phyloP scores from a whole-genome alignment of 2,329 filamentous ascomycete genomes.

The Penicillium thymicola region DNA sequence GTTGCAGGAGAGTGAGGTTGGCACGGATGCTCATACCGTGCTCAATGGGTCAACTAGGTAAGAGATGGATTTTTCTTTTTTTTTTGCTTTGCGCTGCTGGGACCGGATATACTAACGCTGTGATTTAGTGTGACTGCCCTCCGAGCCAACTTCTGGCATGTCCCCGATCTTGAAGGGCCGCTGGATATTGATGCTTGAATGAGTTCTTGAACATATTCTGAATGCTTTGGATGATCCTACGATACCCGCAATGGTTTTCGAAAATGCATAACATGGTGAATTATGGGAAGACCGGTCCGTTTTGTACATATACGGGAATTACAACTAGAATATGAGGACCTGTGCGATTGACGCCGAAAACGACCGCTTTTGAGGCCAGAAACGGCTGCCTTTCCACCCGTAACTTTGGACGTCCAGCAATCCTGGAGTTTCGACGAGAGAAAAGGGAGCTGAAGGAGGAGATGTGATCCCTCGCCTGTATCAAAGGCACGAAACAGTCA shows the following conservation, averaged over 20 bases:
- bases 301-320: constrained; percentile 6
- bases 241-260: constrained; percentile 28
- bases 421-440: too few relatives aligned
- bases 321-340: too few relatives aligned
- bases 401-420: too few relatives aligned
- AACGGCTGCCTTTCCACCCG: too few relatives aligned
- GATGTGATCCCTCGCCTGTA: too few relatives aligned
- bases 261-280: constrained; percentile 3
- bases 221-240: constrained; percentile 47
- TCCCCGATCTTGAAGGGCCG: constrained; percentile 61
- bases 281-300: neutral
- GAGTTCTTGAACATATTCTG: neutral
- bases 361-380: too few relatives aligned
- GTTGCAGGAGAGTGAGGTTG: constrained; percentile 69
- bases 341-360: too few relatives aligned
- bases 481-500: too few relatives aligned
- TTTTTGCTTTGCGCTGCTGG: neutral
- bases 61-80: neutral
- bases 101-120: neutral
- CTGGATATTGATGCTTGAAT: constrained; percentile 58
- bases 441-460: too few relatives aligned
- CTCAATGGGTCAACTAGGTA: constrained; percentile 79
- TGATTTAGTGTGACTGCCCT: constrained; percentile 72
- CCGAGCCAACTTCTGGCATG: constrained; percentile 85
- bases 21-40: constrained; percentile 87